phyloP scores from a whole-genome alignment of 768 basidiomycete species.

The Termitomyces sp. region DNA sequence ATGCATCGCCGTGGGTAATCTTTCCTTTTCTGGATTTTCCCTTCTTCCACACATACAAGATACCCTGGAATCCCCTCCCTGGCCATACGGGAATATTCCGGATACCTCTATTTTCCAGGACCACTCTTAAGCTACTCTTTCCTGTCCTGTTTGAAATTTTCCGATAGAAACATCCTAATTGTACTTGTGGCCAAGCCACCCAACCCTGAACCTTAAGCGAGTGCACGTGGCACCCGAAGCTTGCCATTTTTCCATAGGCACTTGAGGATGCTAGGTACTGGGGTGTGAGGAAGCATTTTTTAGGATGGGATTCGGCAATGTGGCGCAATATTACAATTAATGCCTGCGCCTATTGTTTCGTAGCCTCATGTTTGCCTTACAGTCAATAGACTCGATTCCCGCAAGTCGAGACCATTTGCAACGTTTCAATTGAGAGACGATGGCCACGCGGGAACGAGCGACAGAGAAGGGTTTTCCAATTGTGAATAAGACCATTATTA shows the following conservation, averaged over 20 bases:
- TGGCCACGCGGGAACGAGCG: conserved; percentile 6
- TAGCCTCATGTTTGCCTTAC: background rate
- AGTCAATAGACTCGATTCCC: background rate
- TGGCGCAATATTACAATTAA: conserved; percentile 9
- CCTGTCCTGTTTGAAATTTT: conserved; percentile 7
- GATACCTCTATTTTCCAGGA: background rate
- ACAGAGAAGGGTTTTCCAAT: background rate
- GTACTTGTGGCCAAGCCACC: background rate
- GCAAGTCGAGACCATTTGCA: background rate
- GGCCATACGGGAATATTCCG: background rate
- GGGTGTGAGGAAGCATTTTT: background rate
- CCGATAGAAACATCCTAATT: background rate
- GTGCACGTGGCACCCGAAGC: conserved; percentile 11
- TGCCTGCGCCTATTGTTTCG: background rate
- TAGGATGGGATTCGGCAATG: background rate
- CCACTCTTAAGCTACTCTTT: background rate
- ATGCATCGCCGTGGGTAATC: conserved; percentile 42
- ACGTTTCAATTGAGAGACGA: background rate
- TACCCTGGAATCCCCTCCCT: conserved; percentile 10
- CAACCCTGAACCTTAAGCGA: conserved; percentile 9
- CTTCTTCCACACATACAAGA: conserved; percentile 13
- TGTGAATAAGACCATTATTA: background rate
- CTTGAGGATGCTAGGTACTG: background rate
- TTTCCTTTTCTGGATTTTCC: conserved; percentile 25
- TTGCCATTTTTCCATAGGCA: background rate